Evolutionary conservation across 345 rosid genomes (phyloP), one percentile per base, ranked within the genome.

Genomic region (Boechera stricta): DNA sequence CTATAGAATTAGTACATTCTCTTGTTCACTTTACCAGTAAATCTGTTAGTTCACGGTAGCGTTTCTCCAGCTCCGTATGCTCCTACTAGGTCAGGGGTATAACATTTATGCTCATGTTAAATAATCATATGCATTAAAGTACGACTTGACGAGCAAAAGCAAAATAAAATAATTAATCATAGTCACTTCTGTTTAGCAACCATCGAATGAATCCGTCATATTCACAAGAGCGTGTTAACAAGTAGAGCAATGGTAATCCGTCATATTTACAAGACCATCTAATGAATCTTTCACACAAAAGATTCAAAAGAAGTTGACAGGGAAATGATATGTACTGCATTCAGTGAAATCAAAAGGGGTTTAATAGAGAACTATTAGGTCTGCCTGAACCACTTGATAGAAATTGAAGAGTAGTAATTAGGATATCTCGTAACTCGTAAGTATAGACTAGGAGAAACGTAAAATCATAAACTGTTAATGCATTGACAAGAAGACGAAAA

Each of bases 41-140:
- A 86, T 96, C 99, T 49, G 99, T 96, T 69, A 95, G 85, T 77
- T 93, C 99, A 57, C 98, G 97, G 79, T 95, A 95, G 68, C 97
- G 96, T 77, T 95, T 95, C 86, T 95, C 99, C 70, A 95, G 91
- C 84, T 95, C 99, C 78, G 86, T 87, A 77, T 93, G 99, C 90
- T 95, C 98, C 99, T 95, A 87, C 61, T 29, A 77, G 79, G 76
- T 66, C 56, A 71, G 41, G 45, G 49, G 75, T 75, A 75, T 44
- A 78, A 82, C 31, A 54, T 64, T 77, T 77, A 68, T 82, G 77
- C 59, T 54, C 68, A 76, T 42, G 66, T 18, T 54, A 35, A n/a
- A 61, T 54, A 44, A 26, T 24, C 58, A 78, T 53, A 73, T 60
- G 52, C 58, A 73, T 52, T 32, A 67, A 24, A 53, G 31, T 60